These are phyloP conservation scores for Fusarium sp. DNA, from an alignment of 2,329 filamentous ascomycete genomes.

Conservation along the genomic window DNA sequence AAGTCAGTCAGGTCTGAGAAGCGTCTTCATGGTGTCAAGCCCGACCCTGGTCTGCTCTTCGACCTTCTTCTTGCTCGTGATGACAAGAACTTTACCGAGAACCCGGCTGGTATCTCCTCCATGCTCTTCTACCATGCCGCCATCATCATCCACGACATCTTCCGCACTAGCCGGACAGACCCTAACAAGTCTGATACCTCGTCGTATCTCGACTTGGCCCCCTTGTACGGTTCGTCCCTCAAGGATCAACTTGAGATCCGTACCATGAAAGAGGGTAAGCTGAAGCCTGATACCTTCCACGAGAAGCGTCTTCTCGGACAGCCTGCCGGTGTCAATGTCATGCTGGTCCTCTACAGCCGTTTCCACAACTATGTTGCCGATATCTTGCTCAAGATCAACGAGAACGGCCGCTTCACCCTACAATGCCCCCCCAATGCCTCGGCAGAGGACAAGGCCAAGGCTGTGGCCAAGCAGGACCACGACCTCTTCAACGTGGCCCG, in stretches of 20 bases:
- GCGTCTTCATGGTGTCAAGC: slow-evolving; percentile 65
- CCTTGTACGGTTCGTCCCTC: slow-evolving; percentile 73
- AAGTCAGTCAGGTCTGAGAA: slow-evolving; percentile 67
- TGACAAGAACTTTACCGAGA: slow-evolving; percentile 61
- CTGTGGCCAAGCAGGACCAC: slow-evolving; percentile 55
- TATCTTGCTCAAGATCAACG: slow-evolving; percentile 70
- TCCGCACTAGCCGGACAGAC: slow-evolving; percentile 62
- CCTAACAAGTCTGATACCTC: slow-evolving; percentile 71
- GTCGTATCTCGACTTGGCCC: slow-evolving; percentile 76
- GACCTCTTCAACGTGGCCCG: slow-evolving; percentile 62
- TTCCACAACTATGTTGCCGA: slow-evolving; percentile 75
- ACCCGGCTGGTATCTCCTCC: slow-evolving; percentile 75
- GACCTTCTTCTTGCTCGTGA: slow-evolving; percentile 70
- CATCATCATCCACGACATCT: slow-evolving; percentile 58
- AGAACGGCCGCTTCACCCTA: slow-evolving; percentile 64
- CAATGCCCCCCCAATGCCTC: slow-evolving; percentile 14
- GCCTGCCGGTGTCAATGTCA: slow-evolving; percentile 71
- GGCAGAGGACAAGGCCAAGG: slow-evolving; percentile 45
- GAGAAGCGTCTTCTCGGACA: slow-evolving; percentile 70
- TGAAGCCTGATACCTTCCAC: slow-evolving; percentile 75
- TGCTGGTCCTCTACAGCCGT: slow-evolving; percentile 72
- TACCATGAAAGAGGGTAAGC: slow-evolving; percentile 69
- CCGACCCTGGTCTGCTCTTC: slow-evolving; percentile 72
- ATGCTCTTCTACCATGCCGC: slow-evolving; percentile 78
- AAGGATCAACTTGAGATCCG: slow-evolving; percentile 69